Base-by-base conservation (phyloP, 345 rosid species). In the Triadica sebifera region DNA sequence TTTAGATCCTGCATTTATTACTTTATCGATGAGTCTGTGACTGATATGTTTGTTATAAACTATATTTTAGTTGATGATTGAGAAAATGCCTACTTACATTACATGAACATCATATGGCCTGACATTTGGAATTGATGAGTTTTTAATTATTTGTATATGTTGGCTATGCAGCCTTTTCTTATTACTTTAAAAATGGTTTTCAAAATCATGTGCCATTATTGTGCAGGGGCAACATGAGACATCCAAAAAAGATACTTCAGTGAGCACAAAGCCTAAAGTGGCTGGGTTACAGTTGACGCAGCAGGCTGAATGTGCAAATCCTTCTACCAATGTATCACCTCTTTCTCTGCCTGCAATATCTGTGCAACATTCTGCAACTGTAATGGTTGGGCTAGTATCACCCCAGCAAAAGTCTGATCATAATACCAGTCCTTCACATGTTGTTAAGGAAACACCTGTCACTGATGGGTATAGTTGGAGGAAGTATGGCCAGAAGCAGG, bases 401-500 rank as follows among this genome's bases (percentile, higher is more conserved):
- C 37, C 67, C 22, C 65, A 67, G 17, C 53, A 69, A 69, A 41
- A 38, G 3, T 15, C 39, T 4, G 65, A 65, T 62, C 13, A 51
- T 50, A 17, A 12, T 50, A 72, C 47, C 12, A 12, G 45, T n/a
- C 47, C 7, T 55, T 62, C 75, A 10, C 38, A 38, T 58, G 19
- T 47, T 59, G 62, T 8, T 37, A 37, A 45, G 47, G 67, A 69
- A 38, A 47, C 19, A 10, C 57, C 73, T 34, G 46, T 39, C 6
- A 1, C 24, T 4, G 82, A 79, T 58, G 78, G 73, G 49, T 74
- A 70, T 79, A 70, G 71, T 41, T 79, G 82, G 82, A 74, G 82
- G 62, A 79, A 79, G 62, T 79, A 79, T 58, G 82, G 82, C 41
- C 74, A 65, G 71, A 79, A 79, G 78, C 75, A 57, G 53, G 55